Conservation (phyloP, 768 basidiomycete genomes). For the Infundibulicybe gibba region DNA sequence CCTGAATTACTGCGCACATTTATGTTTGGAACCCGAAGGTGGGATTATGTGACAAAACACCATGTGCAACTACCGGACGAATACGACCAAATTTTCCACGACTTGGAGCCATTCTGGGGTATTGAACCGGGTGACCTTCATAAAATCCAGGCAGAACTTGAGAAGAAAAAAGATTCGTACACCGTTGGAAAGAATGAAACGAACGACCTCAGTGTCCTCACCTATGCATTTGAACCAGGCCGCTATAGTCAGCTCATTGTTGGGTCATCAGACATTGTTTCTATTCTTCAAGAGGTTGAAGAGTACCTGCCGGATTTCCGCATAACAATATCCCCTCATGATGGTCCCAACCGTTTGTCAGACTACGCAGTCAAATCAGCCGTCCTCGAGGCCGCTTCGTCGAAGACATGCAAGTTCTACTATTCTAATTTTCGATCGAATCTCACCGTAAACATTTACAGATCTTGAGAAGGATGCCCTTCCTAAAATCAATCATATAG, state of each 20-base stretch:
- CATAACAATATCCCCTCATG: constrained; percentile 41
- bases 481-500: constrained; percentile 25
- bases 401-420: constrained; percentile 19
- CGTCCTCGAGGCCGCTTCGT: constrained; percentile 21
- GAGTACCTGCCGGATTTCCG: constrained; percentile 41
- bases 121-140: constrained; percentile 5
- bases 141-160: not conserved
- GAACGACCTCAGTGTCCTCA: constrained; percentile 15
- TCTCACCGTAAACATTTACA: constrained; percentile 3
- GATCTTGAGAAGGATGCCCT: constrained; percentile 24
- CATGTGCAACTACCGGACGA: constrained; percentile 50
- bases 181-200: constrained; percentile 5
- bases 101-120: constrained; percentile 8
- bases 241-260: constrained; percentile 30
- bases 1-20: not conserved
- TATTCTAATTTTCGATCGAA: not conserved
- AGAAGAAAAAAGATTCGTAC: constrained; percentile 2
- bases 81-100: constrained; percentile 7
- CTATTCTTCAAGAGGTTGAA: constrained; percentile 34
- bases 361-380: constrained; percentile 28
- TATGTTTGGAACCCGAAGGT: constrained; percentile 22
- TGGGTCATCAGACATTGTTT: constrained; percentile 24
- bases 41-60: constrained; percentile 40
- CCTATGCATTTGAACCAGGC: constrained; percentile 31
- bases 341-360: constrained; percentile 34